These are phyloP conservation scores for Cubamyces sp. DNA, from an alignment of 768 basidiomycete species.

Conservation along the genomic window DNA sequence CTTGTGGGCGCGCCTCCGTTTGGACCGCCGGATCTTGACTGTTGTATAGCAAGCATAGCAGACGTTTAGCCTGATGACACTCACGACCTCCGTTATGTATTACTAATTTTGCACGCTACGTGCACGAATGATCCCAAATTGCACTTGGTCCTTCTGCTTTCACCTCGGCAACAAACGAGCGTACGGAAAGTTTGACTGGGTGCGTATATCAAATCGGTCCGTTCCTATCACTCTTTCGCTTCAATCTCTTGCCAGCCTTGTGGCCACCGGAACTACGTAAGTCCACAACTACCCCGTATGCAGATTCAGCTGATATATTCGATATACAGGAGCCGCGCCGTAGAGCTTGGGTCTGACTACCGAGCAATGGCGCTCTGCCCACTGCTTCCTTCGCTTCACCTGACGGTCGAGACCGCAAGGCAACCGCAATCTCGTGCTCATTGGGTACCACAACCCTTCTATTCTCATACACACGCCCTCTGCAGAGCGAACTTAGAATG, in stretches of 20 bases:
- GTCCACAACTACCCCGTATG: too few species aligned
- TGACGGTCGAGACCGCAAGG: not conserved
- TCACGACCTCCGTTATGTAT: conserved; percentile 8
- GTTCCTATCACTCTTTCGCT: too few species aligned
- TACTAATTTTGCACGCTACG: not conserved
- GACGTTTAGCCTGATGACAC: not conserved
- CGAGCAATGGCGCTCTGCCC: not conserved
- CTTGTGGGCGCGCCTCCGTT: conserved; percentile 40
- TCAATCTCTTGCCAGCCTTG: not conserved
- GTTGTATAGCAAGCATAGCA: conserved; percentile 5
- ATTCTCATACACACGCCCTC: too few species aligned
- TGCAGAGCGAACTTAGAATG: too few species aligned
- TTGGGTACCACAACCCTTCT: not conserved
- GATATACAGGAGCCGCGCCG: too few species aligned
- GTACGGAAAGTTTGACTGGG: not conserved
- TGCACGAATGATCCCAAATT: not conserved
- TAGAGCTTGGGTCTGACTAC: not conserved
- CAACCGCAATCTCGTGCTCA: not conserved
- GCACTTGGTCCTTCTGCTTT: too few species aligned
- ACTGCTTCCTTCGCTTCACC: not conserved
- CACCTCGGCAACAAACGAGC: not conserved
- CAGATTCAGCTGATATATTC: too few species aligned
- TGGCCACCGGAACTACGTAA: too few species aligned
- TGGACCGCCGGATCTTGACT: conserved; percentile 16
- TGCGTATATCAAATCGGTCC: not conserved